Evolutionary conservation across 495 filamentous ascomycete genomes (phyloP).

Genomic region (Aspergillus bridgeri): DNA sequence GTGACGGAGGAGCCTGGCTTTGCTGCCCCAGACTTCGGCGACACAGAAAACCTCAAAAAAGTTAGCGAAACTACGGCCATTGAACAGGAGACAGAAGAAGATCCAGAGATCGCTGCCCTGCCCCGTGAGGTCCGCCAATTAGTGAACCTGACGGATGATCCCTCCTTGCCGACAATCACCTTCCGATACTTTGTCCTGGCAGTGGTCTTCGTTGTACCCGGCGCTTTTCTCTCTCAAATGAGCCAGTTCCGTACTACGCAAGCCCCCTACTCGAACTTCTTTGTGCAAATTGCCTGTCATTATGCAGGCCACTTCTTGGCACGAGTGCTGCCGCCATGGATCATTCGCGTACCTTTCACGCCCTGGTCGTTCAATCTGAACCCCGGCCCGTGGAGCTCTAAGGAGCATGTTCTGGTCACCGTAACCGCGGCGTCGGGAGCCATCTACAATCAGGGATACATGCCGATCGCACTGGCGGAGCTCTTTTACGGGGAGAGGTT

Average conservation of each 20-base stretch:
- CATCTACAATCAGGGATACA: conserved; percentile 47
- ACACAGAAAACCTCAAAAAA: conserved; percentile 19
- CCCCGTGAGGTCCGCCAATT: conserved; percentile 49
- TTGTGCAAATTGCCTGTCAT: conserved; percentile 54
- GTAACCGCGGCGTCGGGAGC: conserved; percentile 54
- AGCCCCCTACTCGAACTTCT: conserved; percentile 56
- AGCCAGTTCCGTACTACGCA: conserved; percentile 51
- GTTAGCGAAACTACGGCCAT: conserved; percentile 22
- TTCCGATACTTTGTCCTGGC: conserved; percentile 56
- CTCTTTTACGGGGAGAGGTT: conserved; percentile 50
- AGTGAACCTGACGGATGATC: conserved; percentile 51
- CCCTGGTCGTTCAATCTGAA: conserved; percentile 49
- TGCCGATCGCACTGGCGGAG: conserved; percentile 49
- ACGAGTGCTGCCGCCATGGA: conserved; percentile 43
- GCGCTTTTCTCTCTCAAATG: conserved; percentile 53
- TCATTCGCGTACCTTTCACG: conserved; percentile 45
- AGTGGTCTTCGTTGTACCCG: conserved; percentile 49
- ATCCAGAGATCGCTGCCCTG: conserved; percentile 46
- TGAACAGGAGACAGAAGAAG: conserved; percentile 35
- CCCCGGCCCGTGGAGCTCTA: conserved; percentile 54
- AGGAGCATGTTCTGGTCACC: conserved; percentile 56
- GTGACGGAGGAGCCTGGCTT: not conserved
- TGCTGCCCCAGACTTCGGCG: not conserved
- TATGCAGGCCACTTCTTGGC: conserved; percentile 54
- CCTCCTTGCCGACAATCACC: conserved; percentile 48